phyloP scores from a whole-genome alignment of 306 rosid genomes.

The Morella rubra region DNA sequence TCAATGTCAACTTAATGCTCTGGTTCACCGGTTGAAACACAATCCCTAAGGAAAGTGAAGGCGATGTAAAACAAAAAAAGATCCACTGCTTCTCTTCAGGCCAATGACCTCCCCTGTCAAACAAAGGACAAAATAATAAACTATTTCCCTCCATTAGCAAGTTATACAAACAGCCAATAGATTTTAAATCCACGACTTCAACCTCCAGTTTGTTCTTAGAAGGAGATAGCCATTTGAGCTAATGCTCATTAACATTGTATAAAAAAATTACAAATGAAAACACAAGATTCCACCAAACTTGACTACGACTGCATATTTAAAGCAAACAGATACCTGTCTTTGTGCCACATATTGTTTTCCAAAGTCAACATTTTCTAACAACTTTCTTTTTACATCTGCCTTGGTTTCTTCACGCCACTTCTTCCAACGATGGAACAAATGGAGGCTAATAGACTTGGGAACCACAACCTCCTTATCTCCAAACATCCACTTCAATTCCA shows the following conservation, averaged over 20 bases:
- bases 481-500: slow-evolving; percentile 84
- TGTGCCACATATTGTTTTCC: slow-evolving; percentile 64
- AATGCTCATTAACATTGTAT: neutral
- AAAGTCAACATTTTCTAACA: slow-evolving; percentile 64
- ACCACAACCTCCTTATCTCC: slow-evolving; percentile 80
- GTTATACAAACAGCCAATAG: neutral
- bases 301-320: slow-evolving; percentile 12
- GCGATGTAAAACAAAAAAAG: neutral
- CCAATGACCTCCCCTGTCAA: neutral
- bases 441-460: slow-evolving; percentile 77
- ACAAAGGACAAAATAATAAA: neutral
- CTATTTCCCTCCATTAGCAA: neutral
- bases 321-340: slow-evolving; percentile 60
- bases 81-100: neutral
- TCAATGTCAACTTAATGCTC: neutral
- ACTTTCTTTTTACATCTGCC: slow-evolving; percentile 62
- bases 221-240: neutral
- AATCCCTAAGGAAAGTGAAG: neutral
- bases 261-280: slow-evolving; percentile 3
- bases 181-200: neutral
- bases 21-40: neutral
- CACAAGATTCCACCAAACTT: slow-evolving; percentile 12
- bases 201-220: neutral
- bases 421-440: slow-evolving; percentile 89
- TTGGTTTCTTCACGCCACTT: slow-evolving; percentile 88